Evolutionary conservation across 192 early-diverging fungal species (phyloP), one percentile per base, ranked within the genome.

Genomic region (Backusella circina): DNA sequence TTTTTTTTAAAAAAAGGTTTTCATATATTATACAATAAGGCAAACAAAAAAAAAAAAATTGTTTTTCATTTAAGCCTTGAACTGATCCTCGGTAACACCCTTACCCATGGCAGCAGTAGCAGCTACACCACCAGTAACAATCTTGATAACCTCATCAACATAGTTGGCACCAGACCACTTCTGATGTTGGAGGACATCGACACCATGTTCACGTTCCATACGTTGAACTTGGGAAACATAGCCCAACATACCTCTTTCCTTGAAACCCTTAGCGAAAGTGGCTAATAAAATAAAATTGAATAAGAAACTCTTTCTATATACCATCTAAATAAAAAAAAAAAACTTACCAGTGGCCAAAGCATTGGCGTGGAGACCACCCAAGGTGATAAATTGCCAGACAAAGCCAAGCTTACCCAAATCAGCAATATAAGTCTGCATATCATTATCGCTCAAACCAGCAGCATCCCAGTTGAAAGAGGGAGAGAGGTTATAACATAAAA

Each of bases 381-480:
- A 86, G 18, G 97, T 99, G 80, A 97, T 98, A 84, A 99, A 99
- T 84, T 99, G 96, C 96, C 96, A 99, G 54, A 87, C 89, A 85
- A 99, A 99, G 35, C 97, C 96, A 16, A 98, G 90, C 76, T 90
- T 90, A 72, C 94, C 96, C 54, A 99, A 88, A 66, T 94, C 89
- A 28, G 82, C 80, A 68, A 98, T 91, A 80, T 93, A 99, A 75
- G 84, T 84, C 65, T 90, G 84, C 88, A 99, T 97, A 80, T 96
- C 91, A 36, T 89, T 84, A 82, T 99, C 97, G 28, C 83, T 90
- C 93, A 98, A 91, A 69, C 96, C 96, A 35, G 97, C 96, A 28
- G 96, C 95, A 71, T 85, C 81, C 96, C 96, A 99, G 92, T 99
- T 99, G 91, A 98, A 99, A 36, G 94, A 96, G 28, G 97, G 97